These are phyloP conservation scores for Pisolithus microcarpus DNA, from an alignment of 768 basidiomycete species.

Conservation along the genomic window DNA sequence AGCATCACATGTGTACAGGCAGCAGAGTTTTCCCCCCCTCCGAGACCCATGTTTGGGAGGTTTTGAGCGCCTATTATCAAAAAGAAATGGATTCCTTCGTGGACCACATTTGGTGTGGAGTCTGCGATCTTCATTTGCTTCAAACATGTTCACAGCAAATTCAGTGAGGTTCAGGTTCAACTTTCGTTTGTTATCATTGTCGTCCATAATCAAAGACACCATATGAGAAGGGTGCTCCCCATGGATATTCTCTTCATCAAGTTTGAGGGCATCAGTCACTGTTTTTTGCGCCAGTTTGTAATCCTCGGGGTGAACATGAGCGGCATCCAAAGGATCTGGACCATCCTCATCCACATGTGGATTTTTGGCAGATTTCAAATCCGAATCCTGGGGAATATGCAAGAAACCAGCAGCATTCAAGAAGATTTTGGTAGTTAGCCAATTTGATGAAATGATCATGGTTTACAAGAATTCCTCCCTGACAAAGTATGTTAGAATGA, in stretches of 20 bases:
- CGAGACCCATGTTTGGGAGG: constrained; percentile 41
- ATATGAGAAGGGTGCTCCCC: too few species aligned
- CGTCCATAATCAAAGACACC: constrained; percentile 91
- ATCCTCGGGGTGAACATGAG: constrained; percentile 95
- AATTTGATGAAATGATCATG: constrained; percentile 83
- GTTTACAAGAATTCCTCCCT: constrained; percentile 86
- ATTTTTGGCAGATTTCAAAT: constrained; percentile 53
- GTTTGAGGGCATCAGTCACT: constrained; percentile 95
- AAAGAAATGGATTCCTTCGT: constrained; percentile 54
- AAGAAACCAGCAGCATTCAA: constrained; percentile 91
- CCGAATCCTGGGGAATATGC: constrained; percentile 70
- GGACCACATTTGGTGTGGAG: constrained; percentile 82
- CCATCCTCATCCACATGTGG: constrained; percentile 57
- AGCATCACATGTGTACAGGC: too few species aligned
- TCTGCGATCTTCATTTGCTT: constrained; percentile 78
- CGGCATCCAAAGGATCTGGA: constrained; percentile 87
- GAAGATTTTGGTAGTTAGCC: constrained; percentile 78
- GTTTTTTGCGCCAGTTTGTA: constrained; percentile 97
- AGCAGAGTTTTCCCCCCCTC: too few species aligned
- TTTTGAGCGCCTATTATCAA: constrained; percentile 31
- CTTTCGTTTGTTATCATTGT: constrained; percentile 70
- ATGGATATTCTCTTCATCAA: too few species aligned
- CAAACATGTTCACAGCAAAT: constrained; percentile 87
- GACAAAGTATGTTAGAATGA: not conserved
- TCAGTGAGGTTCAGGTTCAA: constrained; percentile 89